These are phyloP conservation scores for Litsea cubeba DNA, from an alignment of 164 flowering plant genomes.

Conservation along the genomic window DNA sequence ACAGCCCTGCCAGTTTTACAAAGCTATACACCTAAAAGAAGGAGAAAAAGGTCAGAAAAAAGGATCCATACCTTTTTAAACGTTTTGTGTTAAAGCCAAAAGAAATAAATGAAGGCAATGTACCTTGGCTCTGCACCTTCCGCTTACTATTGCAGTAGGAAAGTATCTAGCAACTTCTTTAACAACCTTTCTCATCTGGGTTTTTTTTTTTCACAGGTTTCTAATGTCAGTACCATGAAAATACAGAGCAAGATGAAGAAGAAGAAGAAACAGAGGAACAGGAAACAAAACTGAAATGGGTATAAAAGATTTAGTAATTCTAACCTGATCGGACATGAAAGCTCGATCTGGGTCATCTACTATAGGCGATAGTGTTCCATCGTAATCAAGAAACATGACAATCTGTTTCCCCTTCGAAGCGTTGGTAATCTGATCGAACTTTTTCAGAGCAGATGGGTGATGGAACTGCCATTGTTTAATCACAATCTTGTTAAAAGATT, in stretches of 20 bases:
- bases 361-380: slow-evolving; percentile 87
- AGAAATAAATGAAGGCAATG: slow-evolving; percentile 16
- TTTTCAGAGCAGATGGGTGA: slow-evolving; percentile 71
- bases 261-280: neutral
- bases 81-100: neutral
- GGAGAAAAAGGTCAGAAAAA: neutral
- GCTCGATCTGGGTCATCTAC: slow-evolving; percentile 87
- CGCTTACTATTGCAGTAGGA: slow-evolving; percentile 84
- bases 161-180: slow-evolving; percentile 53
- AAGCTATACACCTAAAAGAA: slow-evolving; percentile 52
- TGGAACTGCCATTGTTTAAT: slow-evolving; percentile 29
- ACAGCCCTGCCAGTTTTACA: slow-evolving; percentile 62
- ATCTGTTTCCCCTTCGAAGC: slow-evolving; percentile 76
- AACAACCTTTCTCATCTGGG: slow-evolving; percentile 72
- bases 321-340: slow-evolving; percentile 64
- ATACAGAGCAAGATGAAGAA: neutral
- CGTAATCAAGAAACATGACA: slow-evolving; percentile 84
- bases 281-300: neutral
- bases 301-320: neutral
- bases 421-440: slow-evolving; percentile 61
- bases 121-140: slow-evolving; percentile 80
- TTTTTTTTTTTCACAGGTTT: no score
- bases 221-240: neutral
- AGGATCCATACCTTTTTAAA: neutral
- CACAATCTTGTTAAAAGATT: neutral